Evolutionary conservation across 306 rosid genomes (phyloP).

Genomic region (Vigna reflexopilosa): DNA sequence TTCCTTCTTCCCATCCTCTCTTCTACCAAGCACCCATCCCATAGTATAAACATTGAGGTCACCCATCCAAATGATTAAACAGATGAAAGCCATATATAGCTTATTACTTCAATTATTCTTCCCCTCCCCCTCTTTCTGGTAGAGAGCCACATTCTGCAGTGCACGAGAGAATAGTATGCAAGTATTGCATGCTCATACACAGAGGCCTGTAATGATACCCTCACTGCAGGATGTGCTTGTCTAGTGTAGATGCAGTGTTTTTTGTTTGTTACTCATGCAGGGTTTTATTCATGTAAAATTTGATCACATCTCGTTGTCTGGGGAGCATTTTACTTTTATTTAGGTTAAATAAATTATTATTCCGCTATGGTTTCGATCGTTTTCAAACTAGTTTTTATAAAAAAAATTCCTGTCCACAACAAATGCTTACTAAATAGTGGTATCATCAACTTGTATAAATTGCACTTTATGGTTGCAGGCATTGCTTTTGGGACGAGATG

Average conservation of each 20-base stretch:
- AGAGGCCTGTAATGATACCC: too few species aligned
- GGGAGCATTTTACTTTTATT: background rate
- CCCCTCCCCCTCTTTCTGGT: too few species aligned
- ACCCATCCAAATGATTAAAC: too few species aligned
- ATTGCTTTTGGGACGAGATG: slow-evolving; percentile 57
- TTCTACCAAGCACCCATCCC: too few species aligned
- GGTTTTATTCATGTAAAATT: background rate
- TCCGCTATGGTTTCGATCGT: background rate
- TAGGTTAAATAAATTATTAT: background rate
- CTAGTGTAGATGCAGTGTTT: background rate
- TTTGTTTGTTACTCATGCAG: background rate
- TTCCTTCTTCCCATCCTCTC: too few species aligned
- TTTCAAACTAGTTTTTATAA: background rate
- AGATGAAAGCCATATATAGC: too few species aligned
- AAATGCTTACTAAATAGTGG: background rate
- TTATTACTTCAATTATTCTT: too few species aligned
- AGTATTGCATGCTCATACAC: too few species aligned
- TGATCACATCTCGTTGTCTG: background rate
- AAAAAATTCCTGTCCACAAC: background rate
- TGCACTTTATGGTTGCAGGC: slow-evolving; percentile 49
- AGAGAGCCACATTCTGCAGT: too few species aligned
- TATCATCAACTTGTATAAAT: background rate
- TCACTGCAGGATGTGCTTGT: background rate
- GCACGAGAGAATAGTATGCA: too few species aligned
- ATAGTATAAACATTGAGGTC: too few species aligned